Base-by-base conservation (phyloP, 495 filamentous ascomycete species). In the Penicillium paxilli region DNA sequence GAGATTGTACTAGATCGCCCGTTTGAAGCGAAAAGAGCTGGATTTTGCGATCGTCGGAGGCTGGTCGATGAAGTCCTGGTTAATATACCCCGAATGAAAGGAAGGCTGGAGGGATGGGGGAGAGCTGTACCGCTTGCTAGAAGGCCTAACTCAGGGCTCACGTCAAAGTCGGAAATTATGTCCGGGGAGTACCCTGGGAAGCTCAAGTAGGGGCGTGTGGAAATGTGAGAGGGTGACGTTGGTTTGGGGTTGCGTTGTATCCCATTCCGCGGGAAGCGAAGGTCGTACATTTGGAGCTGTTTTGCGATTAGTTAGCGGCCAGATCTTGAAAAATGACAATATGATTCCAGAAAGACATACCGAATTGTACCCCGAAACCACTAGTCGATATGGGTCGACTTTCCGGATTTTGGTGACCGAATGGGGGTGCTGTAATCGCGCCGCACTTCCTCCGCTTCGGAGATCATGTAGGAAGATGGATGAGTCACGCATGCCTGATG, bases 231-330 rank as follows among this genome's bases (percentile, higher is more conserved):
- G 19, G 47, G 55, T 40, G 54, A 49, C 19, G 61, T 62, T 14
- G 66, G 63, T n/a, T 66, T 63, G 11, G 66, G 66, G 25, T 63
- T 65, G 12, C 46, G 57, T 35, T 73, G 68, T 9, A 66, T 38
- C 32, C 63, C 64, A 30, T 69, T 67, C 10, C 64, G 54, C 0
- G 69, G 61, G 49, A 63, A 76, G 20, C 75, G 73, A n/a, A 78
- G 59, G 47, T 78, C 75, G 51, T 75, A 76, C 67, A 76, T 75
- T 59, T 70, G 58, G n/a, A 76, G 60, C 75, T 77, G 35, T 16
- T 12, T n/a, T 6, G 16, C 5, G 17, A 16, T 38, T 16, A 38
- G 51, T 30, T 17, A 23, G 4, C 16, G 17, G 24, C 7, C 22
- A n/a, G 19, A 21, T 19, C 7, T 32, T 47, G 14, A 22, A 32